Evolutionary conservation across 73 alveolate genomes (phyloP).

Genomic region (Tetrahymena elliotti): DNA sequence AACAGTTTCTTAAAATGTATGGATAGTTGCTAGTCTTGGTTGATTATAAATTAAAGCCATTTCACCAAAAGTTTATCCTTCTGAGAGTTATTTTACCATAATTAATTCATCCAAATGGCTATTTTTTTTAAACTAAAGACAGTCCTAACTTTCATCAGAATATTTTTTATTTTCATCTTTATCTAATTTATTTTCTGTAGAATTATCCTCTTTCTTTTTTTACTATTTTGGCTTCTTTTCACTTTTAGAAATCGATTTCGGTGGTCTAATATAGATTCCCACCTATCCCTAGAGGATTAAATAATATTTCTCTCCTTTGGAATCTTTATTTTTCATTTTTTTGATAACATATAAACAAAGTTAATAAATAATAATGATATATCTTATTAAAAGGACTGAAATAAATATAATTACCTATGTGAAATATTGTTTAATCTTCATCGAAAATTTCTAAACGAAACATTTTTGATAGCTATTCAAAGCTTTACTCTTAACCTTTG

Average conservation of each 20-base stretch:
- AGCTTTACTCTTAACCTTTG: not conserved
- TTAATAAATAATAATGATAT: not conserved
- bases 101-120: not conserved
- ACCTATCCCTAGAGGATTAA: not conserved
- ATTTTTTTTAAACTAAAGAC: not conserved
- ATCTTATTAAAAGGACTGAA: not conserved
- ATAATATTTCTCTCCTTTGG: not conserved
- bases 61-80: not conserved
- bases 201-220: not conserved
- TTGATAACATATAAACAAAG: not conserved
- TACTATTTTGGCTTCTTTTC: not conserved
- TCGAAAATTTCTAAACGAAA: not conserved
- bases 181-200: not conserved
- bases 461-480: not conserved
- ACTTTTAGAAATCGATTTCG: not conserved
- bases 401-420: not conserved
- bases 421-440: not conserved
- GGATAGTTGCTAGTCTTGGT: not conserved
- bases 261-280: not conserved
- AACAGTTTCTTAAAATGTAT: not conserved
- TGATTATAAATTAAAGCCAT: not conserved
- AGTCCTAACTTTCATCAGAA: not conserved
- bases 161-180: not conserved
- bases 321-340: not conserved
- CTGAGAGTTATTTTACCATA: not conserved